Evolutionary conservation across 768 basidiomycete genomes (phyloP), one percentile per base, ranked within the genome.

Genomic region (Lepiota venenata): DNA sequence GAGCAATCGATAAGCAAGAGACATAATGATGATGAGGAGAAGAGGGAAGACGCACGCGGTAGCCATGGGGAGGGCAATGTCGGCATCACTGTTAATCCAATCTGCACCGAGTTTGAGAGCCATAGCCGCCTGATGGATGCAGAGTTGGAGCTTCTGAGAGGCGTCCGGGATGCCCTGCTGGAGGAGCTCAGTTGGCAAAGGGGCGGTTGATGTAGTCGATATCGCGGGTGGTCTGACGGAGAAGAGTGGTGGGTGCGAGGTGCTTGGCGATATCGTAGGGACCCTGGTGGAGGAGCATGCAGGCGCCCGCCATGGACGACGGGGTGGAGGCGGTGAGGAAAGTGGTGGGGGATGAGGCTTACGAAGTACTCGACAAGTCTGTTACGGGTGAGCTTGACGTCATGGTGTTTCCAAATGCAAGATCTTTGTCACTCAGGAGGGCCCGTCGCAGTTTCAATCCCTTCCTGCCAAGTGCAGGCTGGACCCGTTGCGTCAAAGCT

Each of bases 1-100:
- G 54, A 8, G 46, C n/a, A 8, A 38, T 18, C 47, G 55, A 52
- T 44, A 22, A 52, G 15, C 16, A 39, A 18, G 20, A 32, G 27
- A 11, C n/a, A n/a, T n/a, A n/a, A 42, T 38, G n/a, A n/a, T n/a
- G n/a, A n/a, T n/a, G n/a, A n/a, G n/a, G n/a, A n/a, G n/a, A 21
- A 29, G 44, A 50, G 21, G 37, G 46, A 50, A 46, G n/a, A 77
- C 84, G 67, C 61, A 87, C 83, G 84, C 81, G 56, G 69, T 65
- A 16, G 81, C 79, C 77, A 84, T 78, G 14, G 87, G 87, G 45
- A 89, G 71, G 2, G 87, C 84, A 12, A 87, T 74, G 58, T 89
- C 87, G 0, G 87, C 83, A 58, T 87, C 83, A 3, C 82, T 78
- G 52, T 88, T 88, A 86, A 89, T 87, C 87, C 87, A 89, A 64